Evolutionary conservation across 2,329 filamentous ascomycete genomes (phyloP), one percentile per base, ranked within the genome.

Genomic region (Exophiala mesophila): DNA sequence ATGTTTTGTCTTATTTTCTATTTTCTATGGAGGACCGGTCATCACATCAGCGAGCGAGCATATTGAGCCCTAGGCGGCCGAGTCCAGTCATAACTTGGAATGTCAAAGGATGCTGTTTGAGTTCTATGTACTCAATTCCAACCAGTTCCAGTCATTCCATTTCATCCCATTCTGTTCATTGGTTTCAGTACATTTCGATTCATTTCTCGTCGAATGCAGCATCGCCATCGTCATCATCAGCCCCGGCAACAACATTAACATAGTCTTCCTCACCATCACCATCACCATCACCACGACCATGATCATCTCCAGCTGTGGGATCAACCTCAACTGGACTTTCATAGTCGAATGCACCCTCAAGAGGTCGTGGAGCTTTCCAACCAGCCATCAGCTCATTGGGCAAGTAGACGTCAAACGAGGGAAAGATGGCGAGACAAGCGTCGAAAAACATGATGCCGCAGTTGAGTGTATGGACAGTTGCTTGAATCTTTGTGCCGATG

Each of bases 301-400:
- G 35, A 9, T 21, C 39, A 23, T 20, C 36, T 26, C 21, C 36
- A 17, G 20, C 38, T 26, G 17, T n/a, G 16, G 9, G n/a, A 21
- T 24, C 39, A 15, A 21, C 32, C 12, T 45, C 43, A 13, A 36
- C 43, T 24, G 16, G 33, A 9, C 36, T 19, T 3, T 47, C 44
- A 31, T 47, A 49, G 26, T 50, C 47, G 29, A 46, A 37, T 7
- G 49, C 46, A 3, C 49, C 49, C 23, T 45, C 45, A 12, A 44
- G 6, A 1, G 45, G 44, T 21, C 55, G 59, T 1, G 82, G 81
- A 17, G 74, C 64, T 59, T 80, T 85, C 73, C 77, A 88, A 13
- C 71, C 62, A 16, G 71, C 55, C 81, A 89, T 85, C 51, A 85
- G 65, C 52, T 82, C 77, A 59, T 89, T 86, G 1, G 77, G 73